Base-by-base conservation (phyloP, 2,329 filamentous ascomycete species). In the Plectosphaerella sp. region DNA sequence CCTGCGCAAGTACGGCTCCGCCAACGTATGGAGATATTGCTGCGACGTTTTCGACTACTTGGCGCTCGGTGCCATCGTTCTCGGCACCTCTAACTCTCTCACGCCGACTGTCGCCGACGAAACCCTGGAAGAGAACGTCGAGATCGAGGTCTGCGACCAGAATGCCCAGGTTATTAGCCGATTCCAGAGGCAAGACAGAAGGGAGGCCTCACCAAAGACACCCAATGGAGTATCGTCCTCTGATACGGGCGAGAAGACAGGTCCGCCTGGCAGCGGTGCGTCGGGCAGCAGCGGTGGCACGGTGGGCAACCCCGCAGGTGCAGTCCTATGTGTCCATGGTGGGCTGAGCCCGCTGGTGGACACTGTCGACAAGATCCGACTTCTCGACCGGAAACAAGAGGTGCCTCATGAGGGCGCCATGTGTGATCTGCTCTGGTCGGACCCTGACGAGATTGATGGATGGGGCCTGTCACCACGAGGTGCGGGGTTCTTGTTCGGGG, bases 21-120 rank as follows among this genome's bases (percentile, higher is more conserved):
- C 94, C 57, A 97, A 96, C 63, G 94, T 99, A 58, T 99, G 94
- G 94, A 97, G 97, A 78, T 97, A 91, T 70, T 99, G 96, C 71
- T 97, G 92, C 67, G 93, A 99, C 72, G 87, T 99, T 51, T 99
- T 99, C 75, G 94, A 99, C 76, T 99, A 94, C 76, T 89, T 99
- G 39, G 93, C 94, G 60, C 84, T 99, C 61, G 97, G 93, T 59
- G 94, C 94, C 62, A 85, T 99, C 64, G 96, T 99, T 72, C 82
- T 96, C n/a, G 94, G 94, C 58, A 91, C 94, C 73, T 77, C 89
- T 70, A 74, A 87, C 77, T 69, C 79, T 58, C 68, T 88, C 59
- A 69, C 78, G 18, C 64, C 75, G 12, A 74, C 71, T 9, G 62
- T 71, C 2, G 68, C 68, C 14, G 71, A 76, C 52, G 76, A 78